Evolutionary conservation across 257 asterid genomes (phyloP).

Genomic region (Thymus mandschuricus): DNA sequence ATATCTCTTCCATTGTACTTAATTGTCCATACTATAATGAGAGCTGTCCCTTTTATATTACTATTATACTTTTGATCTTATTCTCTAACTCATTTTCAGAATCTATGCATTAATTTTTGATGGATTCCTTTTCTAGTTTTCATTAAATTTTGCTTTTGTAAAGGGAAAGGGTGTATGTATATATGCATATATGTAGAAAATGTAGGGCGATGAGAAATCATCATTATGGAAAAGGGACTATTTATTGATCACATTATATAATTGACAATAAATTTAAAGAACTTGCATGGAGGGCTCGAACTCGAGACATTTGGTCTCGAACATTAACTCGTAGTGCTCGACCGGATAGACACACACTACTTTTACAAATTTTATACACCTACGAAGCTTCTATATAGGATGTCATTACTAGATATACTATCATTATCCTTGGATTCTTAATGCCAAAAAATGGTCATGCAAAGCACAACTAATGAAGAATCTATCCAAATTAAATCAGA

Average conservation of each 20-base stretch:
- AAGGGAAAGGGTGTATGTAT: neutral
- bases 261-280: too few species aligned
- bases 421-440: too few species aligned
- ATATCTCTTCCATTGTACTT: conserved; percentile 40
- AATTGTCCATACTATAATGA: conserved; percentile 34
- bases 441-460: too few species aligned
- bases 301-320: too few species aligned
- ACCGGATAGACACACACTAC: too few species aligned
- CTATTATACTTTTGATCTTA: conserved; percentile 27
- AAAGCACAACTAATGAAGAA: too few species aligned
- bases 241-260: neutral
- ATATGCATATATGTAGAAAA: neutral
- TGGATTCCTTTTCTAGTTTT: conserved; percentile 13
- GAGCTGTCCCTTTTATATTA: conserved; percentile 18
- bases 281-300: too few species aligned
- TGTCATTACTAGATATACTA: too few species aligned
- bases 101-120: conserved; percentile 26
- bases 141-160: neutral
- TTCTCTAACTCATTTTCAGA: conserved; percentile 31
- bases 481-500: too few species aligned
- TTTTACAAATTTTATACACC: too few species aligned
- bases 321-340: too few species aligned
- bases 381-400: too few species aligned
- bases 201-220: neutral
- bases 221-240: neutral